phyloP scores from a whole-genome alignment of 2,329 filamentous ascomycete genomes.

The Uncinocarpus reesii region DNA sequence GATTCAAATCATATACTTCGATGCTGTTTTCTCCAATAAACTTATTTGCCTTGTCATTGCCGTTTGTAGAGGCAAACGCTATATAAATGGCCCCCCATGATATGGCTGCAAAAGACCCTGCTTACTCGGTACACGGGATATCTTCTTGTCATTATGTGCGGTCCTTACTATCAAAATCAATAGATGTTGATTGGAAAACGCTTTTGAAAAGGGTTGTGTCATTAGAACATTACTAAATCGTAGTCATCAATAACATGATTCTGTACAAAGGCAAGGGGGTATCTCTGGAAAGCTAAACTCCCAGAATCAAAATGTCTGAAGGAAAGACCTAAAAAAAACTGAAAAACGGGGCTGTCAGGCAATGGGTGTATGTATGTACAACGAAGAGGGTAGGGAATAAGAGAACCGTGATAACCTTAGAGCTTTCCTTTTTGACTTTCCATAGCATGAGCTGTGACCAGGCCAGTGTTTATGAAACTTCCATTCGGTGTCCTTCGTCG shows the following conservation, averaged over 20 bases:
- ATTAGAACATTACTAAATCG: slow-evolving; percentile 5
- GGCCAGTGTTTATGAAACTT: slow-evolving; percentile 8
- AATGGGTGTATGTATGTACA: background rate
- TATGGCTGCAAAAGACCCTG: no score
- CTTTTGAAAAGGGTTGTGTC: background rate
- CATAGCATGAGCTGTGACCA: slow-evolving; percentile 6
- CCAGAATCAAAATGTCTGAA: background rate
- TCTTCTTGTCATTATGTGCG: no score
- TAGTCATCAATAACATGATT: background rate
- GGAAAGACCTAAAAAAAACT: background rate
- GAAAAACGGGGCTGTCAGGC: background rate
- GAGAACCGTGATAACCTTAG: no score
- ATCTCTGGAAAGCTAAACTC: background rate
- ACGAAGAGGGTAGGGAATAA: background rate
- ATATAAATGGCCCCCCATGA: no score
- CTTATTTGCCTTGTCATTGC: no score
- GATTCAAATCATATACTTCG: no score
- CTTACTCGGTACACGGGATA: no score
- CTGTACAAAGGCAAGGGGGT: background rate
- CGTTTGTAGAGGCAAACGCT: no score
- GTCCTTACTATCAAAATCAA: no score
- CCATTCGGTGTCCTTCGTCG: slow-evolving; percentile 14
- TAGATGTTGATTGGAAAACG: no score
- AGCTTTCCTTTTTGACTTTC: background rate
- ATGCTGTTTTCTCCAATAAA: no score